phyloP scores from a whole-genome alignment of 1,284 basidiomycete genomes.

The Ganoderma multipileum region DNA sequence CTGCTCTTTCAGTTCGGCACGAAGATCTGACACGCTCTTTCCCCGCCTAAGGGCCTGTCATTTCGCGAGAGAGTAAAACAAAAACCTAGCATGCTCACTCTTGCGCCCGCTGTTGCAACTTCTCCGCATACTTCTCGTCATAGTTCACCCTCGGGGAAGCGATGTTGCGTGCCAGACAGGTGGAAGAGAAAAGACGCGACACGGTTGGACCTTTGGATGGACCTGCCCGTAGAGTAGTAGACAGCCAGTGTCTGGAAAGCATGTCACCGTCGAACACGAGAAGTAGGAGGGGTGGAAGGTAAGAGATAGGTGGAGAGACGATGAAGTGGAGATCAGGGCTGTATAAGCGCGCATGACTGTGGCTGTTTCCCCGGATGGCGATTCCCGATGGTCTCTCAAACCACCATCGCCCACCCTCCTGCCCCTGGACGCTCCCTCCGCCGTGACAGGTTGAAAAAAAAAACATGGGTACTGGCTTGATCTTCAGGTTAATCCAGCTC shows the following conservation, averaged over 20 bases:
- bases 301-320: not conserved
- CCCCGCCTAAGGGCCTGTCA: conserved; percentile 32
- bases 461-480: not conserved
- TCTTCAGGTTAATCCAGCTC: conserved; percentile 14
- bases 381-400: conserved; percentile 16
- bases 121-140: conserved; percentile 53
- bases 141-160: conserved; percentile 35
- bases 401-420: not conserved
- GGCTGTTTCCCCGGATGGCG: conserved; percentile 7
- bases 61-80: conserved; percentile 8
- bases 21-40: conserved; percentile 39
- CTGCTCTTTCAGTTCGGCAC: conserved; percentile 38
- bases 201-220: not conserved
- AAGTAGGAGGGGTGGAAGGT: not conserved
- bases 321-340: not conserved
- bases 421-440: not conserved
- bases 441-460: not conserved
- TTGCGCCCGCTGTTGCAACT: conserved; percentile 50
- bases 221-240: conserved; percentile 1
- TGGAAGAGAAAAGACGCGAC: conserved; percentile 13
- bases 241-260: conserved; percentile 19
- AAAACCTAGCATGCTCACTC: conserved; percentile 47
- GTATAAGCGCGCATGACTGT: not conserved
- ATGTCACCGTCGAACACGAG: conserved; percentile 10
- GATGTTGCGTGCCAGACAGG: conserved; percentile 17